phyloP scores from a whole-genome alignment of 2,329 filamentous ascomycete genomes.

The Fusarium duplospermum region DNA sequence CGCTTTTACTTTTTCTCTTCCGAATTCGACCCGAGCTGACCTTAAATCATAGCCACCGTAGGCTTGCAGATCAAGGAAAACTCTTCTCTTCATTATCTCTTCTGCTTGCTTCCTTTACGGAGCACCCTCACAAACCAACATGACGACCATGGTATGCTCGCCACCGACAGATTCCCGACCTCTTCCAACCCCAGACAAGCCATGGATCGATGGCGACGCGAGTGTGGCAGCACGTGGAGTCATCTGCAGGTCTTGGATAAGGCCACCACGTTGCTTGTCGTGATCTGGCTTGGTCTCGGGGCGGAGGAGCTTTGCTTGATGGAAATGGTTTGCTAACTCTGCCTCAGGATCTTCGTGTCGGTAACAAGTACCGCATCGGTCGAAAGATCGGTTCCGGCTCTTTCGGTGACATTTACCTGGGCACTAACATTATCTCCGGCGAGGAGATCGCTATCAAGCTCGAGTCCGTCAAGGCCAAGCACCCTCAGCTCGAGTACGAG shows the following conservation, averaged over 20 bases:
- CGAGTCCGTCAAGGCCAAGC: conserved; percentile 99
- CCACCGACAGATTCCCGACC: not conserved
- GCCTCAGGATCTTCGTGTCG: conserved; percentile 91
- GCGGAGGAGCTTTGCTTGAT: not conserved
- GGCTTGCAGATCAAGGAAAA: conserved; percentile 38
- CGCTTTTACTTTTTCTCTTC: conserved; percentile 13
- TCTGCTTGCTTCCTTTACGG: conserved; percentile 36
- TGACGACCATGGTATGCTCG: conserved; percentile 64
- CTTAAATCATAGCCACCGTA: conserved; percentile 25
- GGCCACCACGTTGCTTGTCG: not conserved
- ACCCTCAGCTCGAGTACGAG: conserved; percentile 98
- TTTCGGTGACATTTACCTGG: conserved; percentile 98
- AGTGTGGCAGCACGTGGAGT: not conserved
- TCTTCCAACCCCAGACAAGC: not conserved
- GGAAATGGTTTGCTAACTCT: conserved; percentile 31
- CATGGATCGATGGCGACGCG: not conserved
- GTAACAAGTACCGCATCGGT: conserved; percentile 99
- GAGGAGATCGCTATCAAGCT: conserved; percentile 99
- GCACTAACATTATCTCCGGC: conserved; percentile 99
- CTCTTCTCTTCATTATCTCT: not conserved
- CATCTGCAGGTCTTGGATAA: not conserved
- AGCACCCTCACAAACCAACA: conserved; percentile 47
- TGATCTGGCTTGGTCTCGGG: not conserved
- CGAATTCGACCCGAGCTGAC: conserved; percentile 32
- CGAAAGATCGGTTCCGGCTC: conserved; percentile 98